A percentile compares a stretch with the other conserved stretches of the same genome.
phyloP scores from a whole-genome alignment of 192 early-diverging fungal genomes.

The Coemansia sp. region DNA sequence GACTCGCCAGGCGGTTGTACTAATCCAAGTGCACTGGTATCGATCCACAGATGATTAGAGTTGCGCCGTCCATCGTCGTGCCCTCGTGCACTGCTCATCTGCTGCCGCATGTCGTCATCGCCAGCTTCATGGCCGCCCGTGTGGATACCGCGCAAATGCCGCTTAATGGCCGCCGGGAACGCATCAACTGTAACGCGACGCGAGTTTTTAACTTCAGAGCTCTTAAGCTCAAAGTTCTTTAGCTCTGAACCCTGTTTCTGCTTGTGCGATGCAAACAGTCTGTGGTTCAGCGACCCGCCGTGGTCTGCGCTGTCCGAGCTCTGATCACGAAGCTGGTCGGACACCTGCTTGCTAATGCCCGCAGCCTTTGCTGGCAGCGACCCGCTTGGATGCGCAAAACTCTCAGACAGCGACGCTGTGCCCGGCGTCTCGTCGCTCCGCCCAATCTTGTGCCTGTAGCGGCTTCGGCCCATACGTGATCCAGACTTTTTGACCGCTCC shows the following conservation, averaged over 20 bases:
- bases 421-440: conserved; percentile 5
- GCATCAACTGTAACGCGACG: conserved; percentile 51
- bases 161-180: conserved; percentile 48
- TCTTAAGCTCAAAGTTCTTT: conserved; percentile 10
- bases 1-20: conserved; percentile 9
- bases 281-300: conserved; percentile 5
- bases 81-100: not conserved
- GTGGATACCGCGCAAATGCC: conserved; percentile 40
- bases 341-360: not conserved
- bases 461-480: not conserved
- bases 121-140: not conserved
- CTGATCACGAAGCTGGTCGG: not conserved
- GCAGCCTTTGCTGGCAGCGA: not conserved
- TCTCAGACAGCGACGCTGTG: not conserved
- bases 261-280: not conserved
- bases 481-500: conserved; percentile 1
- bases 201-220: conserved; percentile 15
- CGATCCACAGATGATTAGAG: conserved; percentile 29
- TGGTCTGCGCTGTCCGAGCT: not conserved
- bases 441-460: conserved; percentile 2
- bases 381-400: not conserved
- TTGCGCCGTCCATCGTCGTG: conserved; percentile 8
- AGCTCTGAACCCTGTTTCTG: not conserved
- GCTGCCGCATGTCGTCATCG: not conserved
- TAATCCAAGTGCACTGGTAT: conserved; percentile 18